Evolutionary conservation across 2,329 filamentous ascomycete genomes (phyloP).

Genomic region (Diaporthe amygdali): DNA sequence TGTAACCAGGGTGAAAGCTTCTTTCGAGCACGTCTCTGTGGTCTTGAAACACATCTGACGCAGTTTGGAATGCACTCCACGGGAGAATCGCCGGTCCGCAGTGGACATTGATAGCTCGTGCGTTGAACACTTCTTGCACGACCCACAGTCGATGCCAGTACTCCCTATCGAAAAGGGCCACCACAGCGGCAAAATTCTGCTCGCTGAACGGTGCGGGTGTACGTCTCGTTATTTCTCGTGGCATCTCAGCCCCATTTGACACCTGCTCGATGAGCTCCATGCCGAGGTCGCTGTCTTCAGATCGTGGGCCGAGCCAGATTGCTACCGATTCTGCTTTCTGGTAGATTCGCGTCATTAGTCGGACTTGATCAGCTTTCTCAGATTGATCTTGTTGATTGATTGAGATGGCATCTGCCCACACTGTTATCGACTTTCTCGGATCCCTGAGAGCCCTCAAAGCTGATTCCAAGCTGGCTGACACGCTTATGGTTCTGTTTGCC

Average conservation of each 20-base stretch:
- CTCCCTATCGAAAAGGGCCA: slow-evolving; percentile 38
- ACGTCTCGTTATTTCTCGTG: background rate
- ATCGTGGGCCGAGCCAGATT: background rate
- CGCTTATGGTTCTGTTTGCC: background rate
- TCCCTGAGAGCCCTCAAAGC: background rate
- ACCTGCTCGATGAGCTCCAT: background rate
- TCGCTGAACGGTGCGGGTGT: background rate
- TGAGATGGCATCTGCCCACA: slow-evolving; percentile 9
- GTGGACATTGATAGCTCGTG: slow-evolving; percentile 29
- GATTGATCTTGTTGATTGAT: background rate
- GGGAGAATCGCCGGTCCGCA: slow-evolving; percentile 28
- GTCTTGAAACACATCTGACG: background rate
- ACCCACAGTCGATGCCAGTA: slow-evolving; percentile 43
- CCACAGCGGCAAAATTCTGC: slow-evolving; percentile 13
- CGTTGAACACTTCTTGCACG: slow-evolving; percentile 37
- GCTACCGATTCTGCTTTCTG: background rate
- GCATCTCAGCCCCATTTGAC: background rate
- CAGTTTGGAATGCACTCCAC: background rate
- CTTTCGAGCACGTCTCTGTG: background rate
- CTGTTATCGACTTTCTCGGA: too few relatives aligned
- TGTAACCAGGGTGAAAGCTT: background rate
- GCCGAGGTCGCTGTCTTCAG: background rate
- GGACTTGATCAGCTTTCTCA: background rate
- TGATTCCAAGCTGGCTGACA: background rate
- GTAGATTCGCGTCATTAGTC: background rate